Evolutionary conservation across 2,329 filamentous ascomycete genomes (phyloP).

Genomic region (Ophiostoma sp.): DNA sequence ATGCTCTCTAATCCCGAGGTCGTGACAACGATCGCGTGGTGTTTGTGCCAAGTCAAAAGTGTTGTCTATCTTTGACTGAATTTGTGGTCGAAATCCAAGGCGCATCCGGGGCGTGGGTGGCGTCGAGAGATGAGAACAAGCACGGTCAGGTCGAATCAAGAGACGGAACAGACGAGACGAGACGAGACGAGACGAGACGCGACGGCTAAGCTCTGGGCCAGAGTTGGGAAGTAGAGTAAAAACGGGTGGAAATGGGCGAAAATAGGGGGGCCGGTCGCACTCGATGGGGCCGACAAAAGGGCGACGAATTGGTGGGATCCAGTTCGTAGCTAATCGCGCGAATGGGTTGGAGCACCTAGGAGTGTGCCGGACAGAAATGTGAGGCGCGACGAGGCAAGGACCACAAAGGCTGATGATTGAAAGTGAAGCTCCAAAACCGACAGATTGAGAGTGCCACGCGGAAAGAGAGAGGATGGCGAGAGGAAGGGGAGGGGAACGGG

Average conservation of each 20-base stretch:
- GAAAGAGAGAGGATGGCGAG: neutral
- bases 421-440: constrained; percentile 5
- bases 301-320: neutral
- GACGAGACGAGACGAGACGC: constrained; percentile 6
- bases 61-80: neutral
- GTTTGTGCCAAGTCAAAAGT: neutral
- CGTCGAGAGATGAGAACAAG: neutral
- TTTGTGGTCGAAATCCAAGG: neutral
- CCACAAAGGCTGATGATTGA: neutral
- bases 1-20: neutral
- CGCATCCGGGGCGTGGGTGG: neutral
- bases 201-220: constrained; percentile 12
- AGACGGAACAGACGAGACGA: constrained; percentile 9
- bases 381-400: neutral
- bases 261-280: constrained; percentile 12
- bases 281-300: constrained; percentile 1
- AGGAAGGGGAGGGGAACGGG: neutral
- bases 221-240: constrained; percentile 10
- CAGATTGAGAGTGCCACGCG: neutral
- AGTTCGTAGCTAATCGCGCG: neutral
- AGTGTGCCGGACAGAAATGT: neutral
- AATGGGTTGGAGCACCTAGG: neutral
- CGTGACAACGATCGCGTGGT: constrained; percentile 1
- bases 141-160: neutral
- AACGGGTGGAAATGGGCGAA: constrained; percentile 17